Conservation (phyloP, 2,329 filamentous ascomycete genomes). For the Aureobasidium zeae region DNA sequence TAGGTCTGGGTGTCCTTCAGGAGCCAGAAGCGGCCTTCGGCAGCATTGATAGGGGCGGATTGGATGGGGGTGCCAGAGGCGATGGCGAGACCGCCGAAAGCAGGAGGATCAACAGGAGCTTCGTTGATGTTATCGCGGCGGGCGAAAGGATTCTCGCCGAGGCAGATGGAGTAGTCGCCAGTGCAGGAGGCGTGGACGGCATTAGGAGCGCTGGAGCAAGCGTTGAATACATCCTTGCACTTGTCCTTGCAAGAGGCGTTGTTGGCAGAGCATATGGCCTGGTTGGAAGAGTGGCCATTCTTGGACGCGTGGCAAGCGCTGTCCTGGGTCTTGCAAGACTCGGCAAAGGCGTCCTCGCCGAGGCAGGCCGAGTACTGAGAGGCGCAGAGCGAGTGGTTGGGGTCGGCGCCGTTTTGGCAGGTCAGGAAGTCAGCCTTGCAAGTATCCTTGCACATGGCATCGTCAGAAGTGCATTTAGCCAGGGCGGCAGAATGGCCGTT, state of each 20-base stretch:
- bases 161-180: conserved; percentile 8
- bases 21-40: conserved; percentile 12
- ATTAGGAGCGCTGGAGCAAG: conserved; percentile 2
- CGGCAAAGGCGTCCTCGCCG: conserved; percentile 2
- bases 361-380: conserved; percentile 4
- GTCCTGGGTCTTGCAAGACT: neutral
- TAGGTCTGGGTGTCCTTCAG: conserved; percentile 8
- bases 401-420: neutral
- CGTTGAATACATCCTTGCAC: conserved; percentile 16
- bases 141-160: conserved; percentile 14
- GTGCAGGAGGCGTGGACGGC: conserved; percentile 13
- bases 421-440: conserved; percentile 3
- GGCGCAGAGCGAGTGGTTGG: conserved; percentile 6
- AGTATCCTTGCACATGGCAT: conserved; percentile 9
- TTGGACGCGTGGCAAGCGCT: neutral
- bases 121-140: too few relatives aligned
- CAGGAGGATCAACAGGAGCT: conserved; percentile 5
- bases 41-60: conserved; percentile 19
- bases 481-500: conserved; percentile 1
- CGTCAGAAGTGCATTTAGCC: conserved; percentile 10
- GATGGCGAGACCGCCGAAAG: conserved; percentile 20
- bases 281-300: neutral
- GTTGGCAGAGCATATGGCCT: neutral
- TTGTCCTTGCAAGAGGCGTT: conserved; percentile 14
- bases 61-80: conserved; percentile 19